Conservation (phyloP, 768 basidiomycete genomes). For the Termitomyces heimii region DNA sequence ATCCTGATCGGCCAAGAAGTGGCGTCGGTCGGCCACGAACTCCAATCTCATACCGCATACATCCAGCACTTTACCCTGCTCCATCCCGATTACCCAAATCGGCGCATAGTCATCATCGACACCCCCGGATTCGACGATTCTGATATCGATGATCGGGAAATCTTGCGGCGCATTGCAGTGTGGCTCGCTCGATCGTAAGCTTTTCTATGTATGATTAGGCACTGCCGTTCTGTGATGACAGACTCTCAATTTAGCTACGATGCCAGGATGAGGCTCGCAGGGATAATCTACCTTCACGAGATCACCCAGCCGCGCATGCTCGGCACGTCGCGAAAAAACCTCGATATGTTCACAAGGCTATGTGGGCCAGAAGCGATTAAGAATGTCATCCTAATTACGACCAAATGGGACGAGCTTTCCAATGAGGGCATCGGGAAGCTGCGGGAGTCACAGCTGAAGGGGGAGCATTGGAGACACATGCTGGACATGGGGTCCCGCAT, state of each 20-base stretch:
- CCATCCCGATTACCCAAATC: conserved; percentile 12
- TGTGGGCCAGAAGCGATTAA: conserved; percentile 38
- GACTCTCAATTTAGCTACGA: conserved; percentile 16
- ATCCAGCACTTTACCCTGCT: conserved; percentile 15
- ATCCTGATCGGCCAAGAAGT: conserved; percentile 15
- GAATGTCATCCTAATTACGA: conserved; percentile 44
- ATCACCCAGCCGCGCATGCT: conserved; percentile 33
- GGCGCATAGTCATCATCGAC: conserved; percentile 16
- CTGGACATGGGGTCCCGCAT: conserved; percentile 10
- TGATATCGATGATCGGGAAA: conserved; percentile 14
- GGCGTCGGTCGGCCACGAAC: conserved; percentile 12
- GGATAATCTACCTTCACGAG: conserved; percentile 23
- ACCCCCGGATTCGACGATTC: conserved; percentile 21
- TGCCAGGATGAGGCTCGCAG: conserved; percentile 20
- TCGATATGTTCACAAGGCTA: conserved; percentile 42
- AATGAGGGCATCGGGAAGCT: conserved; percentile 3
- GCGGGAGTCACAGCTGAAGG: conserved; percentile 12
- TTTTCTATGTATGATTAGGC: background rate
- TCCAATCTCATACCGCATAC: conserved; percentile 15
- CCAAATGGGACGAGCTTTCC: conserved; percentile 37
- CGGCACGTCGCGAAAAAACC: conserved; percentile 37
- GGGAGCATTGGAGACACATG: conserved; percentile 14
- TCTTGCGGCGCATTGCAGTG: conserved; percentile 15
- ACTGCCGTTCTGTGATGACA: background rate
- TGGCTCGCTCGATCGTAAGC: conserved; percentile 17